phyloP scores from a whole-genome alignment of 2,329 filamentous ascomycete genomes.

The Elsinoe perseae region DNA sequence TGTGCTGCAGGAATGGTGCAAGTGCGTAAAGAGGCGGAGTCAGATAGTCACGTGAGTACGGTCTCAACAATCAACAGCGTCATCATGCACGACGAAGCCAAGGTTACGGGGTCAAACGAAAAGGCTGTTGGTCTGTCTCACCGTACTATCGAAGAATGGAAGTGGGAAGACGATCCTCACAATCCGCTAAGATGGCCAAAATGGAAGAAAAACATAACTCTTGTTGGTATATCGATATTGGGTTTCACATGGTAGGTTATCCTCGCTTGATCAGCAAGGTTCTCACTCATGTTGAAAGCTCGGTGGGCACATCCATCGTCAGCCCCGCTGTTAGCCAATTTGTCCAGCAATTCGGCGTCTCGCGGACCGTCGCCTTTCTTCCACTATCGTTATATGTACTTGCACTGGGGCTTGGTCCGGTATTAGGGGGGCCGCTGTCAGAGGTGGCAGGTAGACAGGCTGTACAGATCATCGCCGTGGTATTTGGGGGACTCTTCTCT shows the following conservation, averaged over 20 bases:
- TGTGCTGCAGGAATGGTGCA: no score
- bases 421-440: conserved; percentile 64
- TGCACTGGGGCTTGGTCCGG: conserved; percentile 60
- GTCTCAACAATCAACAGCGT: no score
- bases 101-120: background rate
- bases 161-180: conserved; percentile 30
- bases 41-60: no score
- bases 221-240: conserved; percentile 34
- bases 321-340: conserved; percentile 30
- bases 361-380: conserved; percentile 49
- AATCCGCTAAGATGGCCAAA: conserved; percentile 48
- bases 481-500: conserved; percentile 50
- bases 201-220: conserved; percentile 35
- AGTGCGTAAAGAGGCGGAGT: no score
- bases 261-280: background rate
- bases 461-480: conserved; percentile 62
- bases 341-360: conserved; percentile 47
- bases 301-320: conserved; percentile 10
- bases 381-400: conserved; percentile 54
- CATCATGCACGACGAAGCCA: background rate
- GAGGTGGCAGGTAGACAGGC: conserved; percentile 62
- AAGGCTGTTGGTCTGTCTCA: background rate
- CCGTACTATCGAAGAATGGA: conserved; percentile 19
- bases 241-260: conserved; percentile 27
- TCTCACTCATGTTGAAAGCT: background rate